Evolutionary conservation across 495 filamentous ascomycete genomes (phyloP), one percentile per base, ranked within the genome.

Genomic region (Xanthoparmelia taractica): DNA sequence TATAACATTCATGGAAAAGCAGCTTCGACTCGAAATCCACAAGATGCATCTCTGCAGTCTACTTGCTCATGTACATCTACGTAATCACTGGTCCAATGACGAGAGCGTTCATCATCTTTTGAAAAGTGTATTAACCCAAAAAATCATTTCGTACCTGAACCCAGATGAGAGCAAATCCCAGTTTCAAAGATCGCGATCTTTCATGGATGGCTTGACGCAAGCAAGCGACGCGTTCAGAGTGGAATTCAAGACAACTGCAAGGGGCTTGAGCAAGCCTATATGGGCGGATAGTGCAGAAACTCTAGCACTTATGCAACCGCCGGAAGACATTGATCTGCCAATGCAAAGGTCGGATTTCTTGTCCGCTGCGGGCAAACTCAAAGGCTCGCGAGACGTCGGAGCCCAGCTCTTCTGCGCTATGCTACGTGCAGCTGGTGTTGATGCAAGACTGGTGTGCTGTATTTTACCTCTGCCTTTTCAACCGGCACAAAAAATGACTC

Each of bases 51-150:
- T 97, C 4, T 78, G 96, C 38, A 95, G 91, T 68, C 78, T 97
- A 1, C 71, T 97, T 37, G 79, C 79, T 6, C 90, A 97, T 72
- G 82, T 87, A 25, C 80, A 86, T 65, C 73, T 82, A 31, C 83
- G 92, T 47, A 97, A 96, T 70, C 73, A 77, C 59, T 97, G 93
- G 93, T 97, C 92, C 71, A 96, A 96, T 72, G 85, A 94, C 72
- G 65, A 77, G 18, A 72, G 77, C 64, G 77, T 87, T 43, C 87
- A 94, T 74, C 81, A 83, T 67, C 47, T 72, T 66, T 34, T 96
- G 27, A 85, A 80, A 63, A 72, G 73, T 34, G 76, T 89, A 31
- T 63, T 96, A 8, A 75, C 82, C 1, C 79, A 80, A 31, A 85
- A 86, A 56, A 82, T 81, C 40, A 70, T 84, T 37, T 76, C 75